phyloP scores from a whole-genome alignment of 106 monocot species.

The Acorus gramineus region DNA sequence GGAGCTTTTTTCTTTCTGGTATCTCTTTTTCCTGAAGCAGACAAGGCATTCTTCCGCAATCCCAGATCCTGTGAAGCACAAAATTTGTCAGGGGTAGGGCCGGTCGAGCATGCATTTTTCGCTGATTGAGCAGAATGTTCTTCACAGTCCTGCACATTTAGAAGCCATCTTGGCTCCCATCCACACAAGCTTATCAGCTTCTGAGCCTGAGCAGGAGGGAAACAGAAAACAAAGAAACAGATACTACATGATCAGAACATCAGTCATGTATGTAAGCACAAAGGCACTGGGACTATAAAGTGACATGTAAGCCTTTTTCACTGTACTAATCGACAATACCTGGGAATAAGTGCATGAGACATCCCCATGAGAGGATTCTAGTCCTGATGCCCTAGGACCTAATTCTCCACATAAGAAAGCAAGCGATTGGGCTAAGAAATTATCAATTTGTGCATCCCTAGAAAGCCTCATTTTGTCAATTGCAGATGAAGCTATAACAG shows the following conservation, averaged over 20 bases:
- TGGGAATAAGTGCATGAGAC: slow-evolving; percentile 37
- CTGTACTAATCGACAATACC: slow-evolving; percentile 19
- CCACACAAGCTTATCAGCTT: slow-evolving; percentile 95
- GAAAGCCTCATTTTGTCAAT: slow-evolving; percentile 62
- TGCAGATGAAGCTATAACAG: slow-evolving; percentile 64
- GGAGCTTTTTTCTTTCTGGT: slow-evolving; percentile 44
- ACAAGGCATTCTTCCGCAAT: slow-evolving; percentile 30
- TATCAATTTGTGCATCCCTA: slow-evolving; percentile 64
- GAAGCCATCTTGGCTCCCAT: slow-evolving; percentile 99
- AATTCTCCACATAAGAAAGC: slow-evolving; percentile 47
- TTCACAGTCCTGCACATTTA: slow-evolving; percentile 88
- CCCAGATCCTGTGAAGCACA: slow-evolving; percentile 23
- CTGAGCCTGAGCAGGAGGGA: slow-evolving; percentile 49
- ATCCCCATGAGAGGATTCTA: slow-evolving; percentile 38
- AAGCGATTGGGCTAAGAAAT: slow-evolving; percentile 47
- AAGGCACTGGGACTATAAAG: not conserved
- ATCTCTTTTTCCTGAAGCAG: slow-evolving; percentile 36
- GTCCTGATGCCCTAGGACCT: slow-evolving; percentile 34
- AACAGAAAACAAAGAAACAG: slow-evolving; percentile 1
- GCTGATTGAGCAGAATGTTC: slow-evolving; percentile 91
- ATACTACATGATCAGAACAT: not conserved
- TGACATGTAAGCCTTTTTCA: not conserved
- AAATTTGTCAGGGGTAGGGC: slow-evolving; percentile 27
- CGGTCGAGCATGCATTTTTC: slow-evolving; percentile 52
- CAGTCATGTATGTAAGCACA: no score